Conservation (phyloP, 805 yeast genomes). For the Lachancea nothofagi region DNA sequence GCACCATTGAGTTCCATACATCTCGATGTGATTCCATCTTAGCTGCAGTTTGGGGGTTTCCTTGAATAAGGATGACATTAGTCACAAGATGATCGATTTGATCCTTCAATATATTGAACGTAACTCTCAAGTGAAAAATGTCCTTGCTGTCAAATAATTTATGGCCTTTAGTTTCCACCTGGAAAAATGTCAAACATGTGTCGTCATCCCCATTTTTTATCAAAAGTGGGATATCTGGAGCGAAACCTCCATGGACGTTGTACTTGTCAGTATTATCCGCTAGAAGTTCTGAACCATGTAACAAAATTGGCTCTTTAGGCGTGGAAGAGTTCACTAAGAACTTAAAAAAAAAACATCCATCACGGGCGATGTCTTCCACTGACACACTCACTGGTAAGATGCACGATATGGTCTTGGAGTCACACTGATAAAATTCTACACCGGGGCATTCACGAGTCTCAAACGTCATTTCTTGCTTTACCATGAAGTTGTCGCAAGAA, state of each 20-base stretch:
- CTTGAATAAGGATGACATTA: slow-evolving; percentile 23
- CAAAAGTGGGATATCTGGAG: slow-evolving; percentile 16
- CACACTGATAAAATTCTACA: slow-evolving; percentile 15
- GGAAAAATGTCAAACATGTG: slow-evolving; percentile 26
- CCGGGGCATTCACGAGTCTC: slow-evolving; percentile 4
- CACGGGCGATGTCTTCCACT: slow-evolving; percentile 30
- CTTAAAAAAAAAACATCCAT: slow-evolving; percentile 26
- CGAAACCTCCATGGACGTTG: slow-evolving; percentile 18
- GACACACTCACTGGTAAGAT: slow-evolving; percentile 29
- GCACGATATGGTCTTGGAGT: slow-evolving; percentile 14
- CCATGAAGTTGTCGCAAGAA: slow-evolving; percentile 17
- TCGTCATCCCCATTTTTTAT: slow-evolving; percentile 19
- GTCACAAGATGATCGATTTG: slow-evolving; percentile 26
- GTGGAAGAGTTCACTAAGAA: slow-evolving; percentile 26
- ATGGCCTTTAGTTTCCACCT: slow-evolving; percentile 11
- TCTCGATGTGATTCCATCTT: slow-evolving; percentile 22
- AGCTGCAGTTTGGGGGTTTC: slow-evolving; percentile 23
- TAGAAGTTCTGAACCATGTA: slow-evolving; percentile 17
- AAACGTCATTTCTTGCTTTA: slow-evolving; percentile 16
- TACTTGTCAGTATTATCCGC: slow-evolving; percentile 12
- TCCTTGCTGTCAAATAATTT: slow-evolving; percentile 18
- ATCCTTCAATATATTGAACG: slow-evolving; percentile 25
- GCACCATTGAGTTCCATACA: slow-evolving; percentile 23
- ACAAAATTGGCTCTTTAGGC: slow-evolving; percentile 22
- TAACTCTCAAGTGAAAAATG: slow-evolving; percentile 19